phyloP scores from a whole-genome alignment of 2,329 filamentous ascomycete species.

The Colletotrichum filicis region DNA sequence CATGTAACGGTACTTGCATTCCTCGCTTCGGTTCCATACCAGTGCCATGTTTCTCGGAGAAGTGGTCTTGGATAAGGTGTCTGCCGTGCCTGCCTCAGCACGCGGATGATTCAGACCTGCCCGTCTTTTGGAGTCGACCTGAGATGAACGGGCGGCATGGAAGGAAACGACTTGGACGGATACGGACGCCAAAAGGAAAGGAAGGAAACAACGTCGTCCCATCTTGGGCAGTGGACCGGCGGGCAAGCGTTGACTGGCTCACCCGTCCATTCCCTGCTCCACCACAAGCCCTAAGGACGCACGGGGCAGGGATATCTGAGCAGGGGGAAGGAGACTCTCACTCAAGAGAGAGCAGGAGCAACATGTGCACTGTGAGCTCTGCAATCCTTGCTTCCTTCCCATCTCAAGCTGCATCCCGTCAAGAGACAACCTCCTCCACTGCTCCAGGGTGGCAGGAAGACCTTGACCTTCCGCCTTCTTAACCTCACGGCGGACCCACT shows the following conservation, averaged over 20 bases:
- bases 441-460: neutral
- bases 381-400: neutral
- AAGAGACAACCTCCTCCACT: neutral
- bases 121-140: neutral
- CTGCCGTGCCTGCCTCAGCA: neutral
- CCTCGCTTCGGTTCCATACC: neutral
- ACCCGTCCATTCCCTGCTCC: slow-evolving; percentile 15
- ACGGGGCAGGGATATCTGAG: neutral
- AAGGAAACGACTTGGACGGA: slow-evolving; percentile 12
- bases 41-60: neutral
- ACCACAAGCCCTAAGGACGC: neutral
- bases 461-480: neutral
- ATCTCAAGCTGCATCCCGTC: neutral
- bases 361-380: slow-evolving; percentile 3
- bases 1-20: neutral
- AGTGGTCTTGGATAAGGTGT: neutral
- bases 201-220: slow-evolving; percentile 32
- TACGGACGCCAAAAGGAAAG: slow-evolving; percentile 9
- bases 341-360: neutral
- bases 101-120: neutral
- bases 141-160: neutral
- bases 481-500: neutral
- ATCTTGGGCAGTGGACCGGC: slow-evolving; percentile 33
- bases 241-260: slow-evolving; percentile 23
- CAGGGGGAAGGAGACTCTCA: neutral